Evolutionary conservation across 164 flowering plant genomes (phyloP).

Genomic region (Nymphaea thermarum): DNA sequence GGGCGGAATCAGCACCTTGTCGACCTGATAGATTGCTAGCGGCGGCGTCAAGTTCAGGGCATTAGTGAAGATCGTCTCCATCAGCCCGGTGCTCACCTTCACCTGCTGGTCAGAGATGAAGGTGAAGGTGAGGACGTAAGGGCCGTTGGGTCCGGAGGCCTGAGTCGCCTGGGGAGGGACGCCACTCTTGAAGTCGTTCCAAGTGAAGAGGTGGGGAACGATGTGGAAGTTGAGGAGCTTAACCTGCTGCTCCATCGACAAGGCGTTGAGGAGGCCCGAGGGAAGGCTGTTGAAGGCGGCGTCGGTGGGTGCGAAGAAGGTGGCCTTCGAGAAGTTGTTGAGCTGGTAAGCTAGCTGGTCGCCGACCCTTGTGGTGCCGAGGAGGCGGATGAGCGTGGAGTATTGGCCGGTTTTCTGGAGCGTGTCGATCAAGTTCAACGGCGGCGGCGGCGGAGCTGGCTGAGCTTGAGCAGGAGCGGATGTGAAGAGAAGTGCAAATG

Average conservation of each 20-base stretch:
- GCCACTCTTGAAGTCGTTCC: conserved; percentile 20
- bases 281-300: conserved; percentile 68
- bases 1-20: conserved; percentile 57
- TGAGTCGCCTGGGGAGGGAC: conserved; percentile 79
- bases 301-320: conserved; percentile 84
- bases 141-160: conserved; percentile 29
- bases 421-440: conserved; percentile 52
- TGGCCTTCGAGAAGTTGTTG: conserved; percentile 62
- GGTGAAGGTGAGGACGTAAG: conserved; percentile 43
- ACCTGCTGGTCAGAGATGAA: conserved; percentile 32
- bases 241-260: conserved; percentile 36
- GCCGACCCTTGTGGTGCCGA: conserved; percentile 32
- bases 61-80: conserved; percentile 35
- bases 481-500: no score
- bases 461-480: no score
- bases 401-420: conserved; percentile 51
- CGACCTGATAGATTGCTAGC: conserved; percentile 64
- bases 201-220: conserved; percentile 46
- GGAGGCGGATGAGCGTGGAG: conserved; percentile 46
- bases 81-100: conserved; percentile 54
- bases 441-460: conserved; percentile 16
- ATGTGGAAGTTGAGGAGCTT: conserved; percentile 58
- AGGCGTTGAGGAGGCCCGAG: conserved; percentile 46
- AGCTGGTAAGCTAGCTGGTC: conserved; percentile 48
- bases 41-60: conserved; percentile 32